Evolutionary conservation across 257 asterid genomes (phyloP).

Genomic region (Echites panduratus): DNA sequence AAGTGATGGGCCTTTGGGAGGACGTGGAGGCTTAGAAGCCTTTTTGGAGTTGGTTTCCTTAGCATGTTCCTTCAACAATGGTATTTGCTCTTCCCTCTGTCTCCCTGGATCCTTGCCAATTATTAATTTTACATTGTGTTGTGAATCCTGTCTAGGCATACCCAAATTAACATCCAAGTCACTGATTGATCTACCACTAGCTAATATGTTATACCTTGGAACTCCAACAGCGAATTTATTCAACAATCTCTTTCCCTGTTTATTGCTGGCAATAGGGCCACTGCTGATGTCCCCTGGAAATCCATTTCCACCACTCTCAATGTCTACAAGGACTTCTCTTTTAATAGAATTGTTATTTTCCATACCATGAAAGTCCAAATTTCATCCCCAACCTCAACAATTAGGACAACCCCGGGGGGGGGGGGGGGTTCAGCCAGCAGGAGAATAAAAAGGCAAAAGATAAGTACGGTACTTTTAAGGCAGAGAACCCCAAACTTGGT

Average conservation of each 20-base stretch:
- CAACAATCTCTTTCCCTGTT: constrained; percentile 23
- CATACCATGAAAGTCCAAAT: constrained; percentile 20
- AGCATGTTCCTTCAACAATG: constrained; percentile 16
- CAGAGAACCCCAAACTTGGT: not conserved
- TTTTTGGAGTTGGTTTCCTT: constrained; percentile 28
- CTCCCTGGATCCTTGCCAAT: constrained; percentile 23
- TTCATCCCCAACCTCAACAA: not conserved
- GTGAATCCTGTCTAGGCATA: not conserved
- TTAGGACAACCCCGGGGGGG: not conserved
- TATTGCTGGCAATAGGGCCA: constrained; percentile 9
- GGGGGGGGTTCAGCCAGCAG: not conserved
- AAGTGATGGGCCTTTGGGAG: constrained; percentile 58
- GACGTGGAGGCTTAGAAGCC: constrained; percentile 59
- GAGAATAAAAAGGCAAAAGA: not conserved
- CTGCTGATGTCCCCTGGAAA: constrained; percentile 3
- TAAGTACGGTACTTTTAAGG: not conserved
- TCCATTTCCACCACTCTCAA: constrained; percentile 36
- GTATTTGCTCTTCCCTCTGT: constrained; percentile 13
- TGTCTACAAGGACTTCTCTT: constrained; percentile 27
- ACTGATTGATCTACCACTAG: constrained; percentile 1
- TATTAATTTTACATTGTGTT: constrained; percentile 20
- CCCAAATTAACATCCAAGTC: constrained; percentile 7
- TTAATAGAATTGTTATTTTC: constrained; percentile 23
- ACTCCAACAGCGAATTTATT: constrained; percentile 30
- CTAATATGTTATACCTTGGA: constrained; percentile 20